Evolutionary conservation across 2,329 filamentous ascomycete species (phyloP), one percentile per base, ranked within the genome.

Genomic region (Cordyceps farinosa): DNA sequence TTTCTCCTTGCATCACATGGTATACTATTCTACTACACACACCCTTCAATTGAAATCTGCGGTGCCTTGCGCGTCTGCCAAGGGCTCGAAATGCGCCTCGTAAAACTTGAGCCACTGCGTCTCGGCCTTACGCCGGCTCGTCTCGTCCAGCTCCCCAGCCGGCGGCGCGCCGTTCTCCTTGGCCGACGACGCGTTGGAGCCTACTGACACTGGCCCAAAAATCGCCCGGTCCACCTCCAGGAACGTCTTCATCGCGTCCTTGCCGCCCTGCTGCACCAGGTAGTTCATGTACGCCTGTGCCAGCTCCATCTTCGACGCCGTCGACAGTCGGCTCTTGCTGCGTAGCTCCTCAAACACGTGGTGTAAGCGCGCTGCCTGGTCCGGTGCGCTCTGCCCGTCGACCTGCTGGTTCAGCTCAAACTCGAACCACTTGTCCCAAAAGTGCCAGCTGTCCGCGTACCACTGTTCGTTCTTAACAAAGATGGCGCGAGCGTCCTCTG

Each of bases 361-460:
- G 77, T 91, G 91, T 72, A 98, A 87, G n/a, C 88, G 88, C 67
- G 87, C 81, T 59, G 87, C 86, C 63, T 92, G 86, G 63, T 85
- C 79, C 1, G 80, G 69, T 71, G 94, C 90, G 2, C 83, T 81
- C 56, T 87, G 84, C 1, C 81, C 77, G 65, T 80, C 87, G 1
- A 88, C 89, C 11, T 91, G 89, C 74, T 97, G 93, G 63, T 90
- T 87, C 55, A 96, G 81, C 78, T 99, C 95, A 71, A 99, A 97
- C 64, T 89, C 81, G 61, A 98, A 84, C 81, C 92, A 98, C 71
- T 86, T 90, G 69, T 87, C 82, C 94, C 95, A 99, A 80, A 98
- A 98, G 50, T 90, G 82, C 40, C 87, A 85, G 74, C 92, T 97
- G 72, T 95, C 91, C 2, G 88, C 82, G 73, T 96, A 97, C 82